Evolutionary conservation across 2,329 filamentous ascomycete genomes (phyloP).

Genomic region (Claviceps purpurea): DNA sequence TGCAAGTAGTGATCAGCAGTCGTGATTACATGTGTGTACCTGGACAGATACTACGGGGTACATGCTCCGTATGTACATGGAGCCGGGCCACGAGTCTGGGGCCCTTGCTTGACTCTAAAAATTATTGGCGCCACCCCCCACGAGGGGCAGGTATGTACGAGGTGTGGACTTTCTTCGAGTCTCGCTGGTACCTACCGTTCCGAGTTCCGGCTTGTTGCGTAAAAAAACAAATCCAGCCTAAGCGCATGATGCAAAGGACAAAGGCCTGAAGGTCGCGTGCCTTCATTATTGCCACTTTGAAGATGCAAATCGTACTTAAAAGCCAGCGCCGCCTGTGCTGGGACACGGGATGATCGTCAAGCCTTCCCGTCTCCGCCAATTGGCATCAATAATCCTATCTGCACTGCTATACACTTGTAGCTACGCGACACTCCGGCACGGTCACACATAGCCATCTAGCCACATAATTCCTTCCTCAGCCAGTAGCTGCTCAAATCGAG

Average conservation of each 20-base stretch:
- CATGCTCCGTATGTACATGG: too few species aligned
- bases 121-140: conserved; percentile 1
- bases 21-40: too few species aligned
- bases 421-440: not conserved
- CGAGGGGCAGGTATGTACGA: conserved; percentile 8
- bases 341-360: not conserved
- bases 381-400: not conserved
- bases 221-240: conserved; percentile 1
- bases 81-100: not conserved
- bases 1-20: too few species aligned
- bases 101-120: not conserved
- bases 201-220: conserved; percentile 2
- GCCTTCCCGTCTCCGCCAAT: conserved; percentile 2
- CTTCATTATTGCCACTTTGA: not conserved
- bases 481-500: too few species aligned
- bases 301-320: conserved; percentile 8
- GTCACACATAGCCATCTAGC: not conserved
- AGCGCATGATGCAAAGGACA: conserved; percentile 4
- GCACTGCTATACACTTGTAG: conserved; percentile 1
- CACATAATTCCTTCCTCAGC: too few species aligned
- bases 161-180: conserved; percentile 6
- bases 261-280: conserved; percentile 1
- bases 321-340: conserved; percentile 3
- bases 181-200: conserved; percentile 3
- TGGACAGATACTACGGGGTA: too few species aligned